phyloP scores from a whole-genome alignment of 2,329 filamentous ascomycete genomes.

The Davidsoniella eucalypti region DNA sequence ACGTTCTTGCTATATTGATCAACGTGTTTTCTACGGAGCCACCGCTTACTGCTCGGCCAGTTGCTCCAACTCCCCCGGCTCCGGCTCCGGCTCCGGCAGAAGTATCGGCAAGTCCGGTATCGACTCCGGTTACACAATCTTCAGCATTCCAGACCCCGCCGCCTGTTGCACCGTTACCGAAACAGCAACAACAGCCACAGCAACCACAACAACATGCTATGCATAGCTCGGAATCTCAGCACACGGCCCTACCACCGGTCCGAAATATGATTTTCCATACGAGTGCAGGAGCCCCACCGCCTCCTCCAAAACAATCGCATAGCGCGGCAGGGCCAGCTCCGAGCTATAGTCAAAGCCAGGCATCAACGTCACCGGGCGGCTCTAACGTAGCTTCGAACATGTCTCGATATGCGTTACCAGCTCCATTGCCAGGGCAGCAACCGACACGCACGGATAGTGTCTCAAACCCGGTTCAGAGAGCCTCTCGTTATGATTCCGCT shows the following conservation, averaged over 20 bases:
- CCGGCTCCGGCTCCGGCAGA: constrained; percentile 29
- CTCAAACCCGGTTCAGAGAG: constrained; percentile 4
- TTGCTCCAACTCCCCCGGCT: background rate
- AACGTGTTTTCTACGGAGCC: constrained; percentile 91
- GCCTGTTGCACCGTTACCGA: constrained; percentile 28
- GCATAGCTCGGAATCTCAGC: background rate
- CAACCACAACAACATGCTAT: background rate
- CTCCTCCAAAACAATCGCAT: constrained; percentile 16
- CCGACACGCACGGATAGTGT: background rate
- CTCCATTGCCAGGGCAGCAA: background rate
- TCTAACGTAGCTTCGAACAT: background rate
- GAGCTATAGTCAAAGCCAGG: background rate
- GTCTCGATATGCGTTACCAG: background rate
- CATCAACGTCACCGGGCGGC: background rate
- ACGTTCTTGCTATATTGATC: constrained; percentile 66
- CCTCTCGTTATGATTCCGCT: constrained; percentile 31
- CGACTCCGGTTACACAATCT: background rate
- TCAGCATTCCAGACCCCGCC: no score
- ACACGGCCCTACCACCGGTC: constrained; percentile 16
- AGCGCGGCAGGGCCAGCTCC: constrained; percentile 2
- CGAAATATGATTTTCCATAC: background rate
- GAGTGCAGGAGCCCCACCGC: constrained; percentile 16
- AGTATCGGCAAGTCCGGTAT: constrained; percentile 20
- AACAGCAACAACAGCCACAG: constrained; percentile 21
- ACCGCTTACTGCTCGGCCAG: constrained; percentile 53